Base-by-base conservation (phyloP, 1,139 yeast genomes). In the Scheffersomyces titani region DNA sequence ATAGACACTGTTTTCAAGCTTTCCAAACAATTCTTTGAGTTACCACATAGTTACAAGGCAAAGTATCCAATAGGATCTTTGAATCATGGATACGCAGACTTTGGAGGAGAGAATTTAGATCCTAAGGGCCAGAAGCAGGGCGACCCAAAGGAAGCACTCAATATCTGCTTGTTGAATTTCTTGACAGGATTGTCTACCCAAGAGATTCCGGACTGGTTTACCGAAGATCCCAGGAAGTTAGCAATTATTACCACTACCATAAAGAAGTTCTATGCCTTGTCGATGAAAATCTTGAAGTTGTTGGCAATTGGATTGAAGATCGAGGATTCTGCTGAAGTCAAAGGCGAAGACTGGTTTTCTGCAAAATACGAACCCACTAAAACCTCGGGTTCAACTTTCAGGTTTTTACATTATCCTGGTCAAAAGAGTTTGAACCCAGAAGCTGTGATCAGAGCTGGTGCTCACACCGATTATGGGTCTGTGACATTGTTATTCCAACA, bases 401-500 rank as follows among this genome's bases (percentile, higher is more conserved):
- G 96, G 63, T 77, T 90, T 63, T 75, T 90, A 53, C 90, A 86
- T 67, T 90, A 90, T 66, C 93, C 93, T 0, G 82, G 89, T 11
- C 85, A 81, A 55, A 76, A 80, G 52, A 71, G 78, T 46, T 66
- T 80, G 47, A 81, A 77, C 55, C 84, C 89, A 0, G 84, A 83
- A 58, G 78, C 81, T 20, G 79, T 75, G n/a, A 82, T 88, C 51
- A 77, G 96, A 54, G 96, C 96, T 2, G 96, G 96, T 40, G 96
- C 96, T 0, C 96, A 90, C 64, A 89, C 96, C 0, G 96, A 90
- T 68, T 90, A 88, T 67, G 96, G 96, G 0, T 80, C 90, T 0
- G 70, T 89, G 61, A 90, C 96, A 0, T 73, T 89, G 47, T 74
- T 90, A 51, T 87, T 90, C 69, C 96, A 90, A 68, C 83, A 83